phyloP scores from a whole-genome alignment of 768 basidiomycete genomes.

The Mycena alexandri region DNA sequence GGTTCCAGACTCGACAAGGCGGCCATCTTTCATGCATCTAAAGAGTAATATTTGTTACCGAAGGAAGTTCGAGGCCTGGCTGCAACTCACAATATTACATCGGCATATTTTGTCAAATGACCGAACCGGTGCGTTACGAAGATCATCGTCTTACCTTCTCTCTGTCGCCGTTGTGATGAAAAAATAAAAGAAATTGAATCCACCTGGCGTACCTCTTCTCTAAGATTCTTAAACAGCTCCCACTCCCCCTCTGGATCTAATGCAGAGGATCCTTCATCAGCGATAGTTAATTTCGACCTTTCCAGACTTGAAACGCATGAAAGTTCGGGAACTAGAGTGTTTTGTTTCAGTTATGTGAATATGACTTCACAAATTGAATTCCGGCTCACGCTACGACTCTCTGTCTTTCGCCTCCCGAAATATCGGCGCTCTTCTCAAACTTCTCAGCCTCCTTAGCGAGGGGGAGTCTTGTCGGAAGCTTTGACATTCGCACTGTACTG shows the following conservation, averaged over 20 bases:
- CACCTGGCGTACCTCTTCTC: conserved; percentile 26
- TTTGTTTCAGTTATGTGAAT: background rate
- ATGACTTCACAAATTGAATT: background rate
- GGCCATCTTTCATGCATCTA: conserved; percentile 50
- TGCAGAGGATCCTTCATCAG: conserved; percentile 59
- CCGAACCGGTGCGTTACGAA: conserved; percentile 57
- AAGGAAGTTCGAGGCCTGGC: background rate
- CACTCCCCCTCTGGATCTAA: conserved; percentile 57
- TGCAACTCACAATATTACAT: conserved; percentile 50
- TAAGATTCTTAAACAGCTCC: conserved; percentile 47
- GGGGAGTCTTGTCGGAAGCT: conserved; percentile 22
- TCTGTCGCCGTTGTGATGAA: conserved; percentile 23
- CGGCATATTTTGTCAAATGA: conserved; percentile 52
- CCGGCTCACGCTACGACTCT: conserved; percentile 33
- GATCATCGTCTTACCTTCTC: conserved; percentile 53
- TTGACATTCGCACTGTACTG: conserved; percentile 28
- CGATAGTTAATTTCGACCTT: conserved; percentile 49
- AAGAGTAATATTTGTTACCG: background rate
- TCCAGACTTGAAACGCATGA: conserved; percentile 53
- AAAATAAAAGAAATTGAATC: background rate
- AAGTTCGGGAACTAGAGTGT: conserved; percentile 50
- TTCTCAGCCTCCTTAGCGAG: conserved; percentile 38
- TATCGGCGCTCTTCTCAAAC: conserved; percentile 40
- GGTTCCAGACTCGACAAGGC: conserved; percentile 46
- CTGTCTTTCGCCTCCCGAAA: conserved; percentile 38